phyloP scores from a whole-genome alignment of 2,329 filamentous ascomycete species.

The Arachnomyces sp. region DNA sequence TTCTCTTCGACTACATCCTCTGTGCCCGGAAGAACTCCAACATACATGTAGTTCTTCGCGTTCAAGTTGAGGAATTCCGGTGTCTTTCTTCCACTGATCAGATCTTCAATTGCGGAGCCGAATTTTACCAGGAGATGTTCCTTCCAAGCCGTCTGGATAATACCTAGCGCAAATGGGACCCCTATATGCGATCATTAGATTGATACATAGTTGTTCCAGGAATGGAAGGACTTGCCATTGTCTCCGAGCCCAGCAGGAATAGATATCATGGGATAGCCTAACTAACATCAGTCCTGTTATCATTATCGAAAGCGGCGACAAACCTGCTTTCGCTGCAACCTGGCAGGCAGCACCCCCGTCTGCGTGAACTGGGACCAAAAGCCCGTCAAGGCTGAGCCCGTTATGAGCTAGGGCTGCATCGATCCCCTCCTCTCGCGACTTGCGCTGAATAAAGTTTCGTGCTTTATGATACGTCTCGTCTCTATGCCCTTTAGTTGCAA shows the following conservation, averaged over 20 bases:
- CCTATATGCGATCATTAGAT: slow-evolving; percentile 13
- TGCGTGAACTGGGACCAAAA: slow-evolving; percentile 54
- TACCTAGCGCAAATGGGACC: slow-evolving; percentile 39
- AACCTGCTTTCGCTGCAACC: slow-evolving; percentile 64
- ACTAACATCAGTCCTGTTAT: too few species aligned
- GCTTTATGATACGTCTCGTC: slow-evolving; percentile 63
- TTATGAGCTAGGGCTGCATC: slow-evolving; percentile 54
- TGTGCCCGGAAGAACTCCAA: slow-evolving; percentile 5
- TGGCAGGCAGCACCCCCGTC: slow-evolving; percentile 62
- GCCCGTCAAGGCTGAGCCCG: slow-evolving; percentile 45
- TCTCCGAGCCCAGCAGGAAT: slow-evolving; percentile 51
- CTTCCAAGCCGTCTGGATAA: slow-evolving; percentile 28
- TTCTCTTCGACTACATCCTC: too few species aligned
- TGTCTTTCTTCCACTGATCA: slow-evolving; percentile 12
- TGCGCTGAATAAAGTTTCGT: slow-evolving; percentile 52
- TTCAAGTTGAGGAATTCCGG: slow-evolving; percentile 7
- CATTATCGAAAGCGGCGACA: too few species aligned
- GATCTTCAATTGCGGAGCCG: slow-evolving; percentile 36
- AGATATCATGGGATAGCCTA: slow-evolving; percentile 59
- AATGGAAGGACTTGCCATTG: slow-evolving; percentile 19
- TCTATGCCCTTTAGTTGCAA: slow-evolving; percentile 53
- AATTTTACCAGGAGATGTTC: slow-evolving; percentile 24
- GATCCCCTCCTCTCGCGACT: slow-evolving; percentile 58
- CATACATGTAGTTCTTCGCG: slow-evolving; percentile 8
- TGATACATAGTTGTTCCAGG: slow-evolving; percentile 7